Evolutionary conservation across 1,284 basidiomycete species (phyloP).

Genomic region (Naganishia sp.): DNA sequence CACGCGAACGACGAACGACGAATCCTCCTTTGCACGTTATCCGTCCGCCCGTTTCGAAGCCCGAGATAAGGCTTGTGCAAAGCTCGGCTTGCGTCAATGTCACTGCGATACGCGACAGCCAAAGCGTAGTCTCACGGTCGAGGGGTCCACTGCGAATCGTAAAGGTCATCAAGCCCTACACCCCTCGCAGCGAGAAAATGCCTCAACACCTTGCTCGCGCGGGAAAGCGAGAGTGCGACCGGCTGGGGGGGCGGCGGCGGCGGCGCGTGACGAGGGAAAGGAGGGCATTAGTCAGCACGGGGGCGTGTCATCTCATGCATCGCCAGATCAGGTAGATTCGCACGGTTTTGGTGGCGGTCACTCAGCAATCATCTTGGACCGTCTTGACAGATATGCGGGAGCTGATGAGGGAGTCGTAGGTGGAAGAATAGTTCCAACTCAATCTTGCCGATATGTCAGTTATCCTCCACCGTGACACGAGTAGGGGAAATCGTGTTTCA

Average conservation of each 20-base stretch:
- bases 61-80: background rate
- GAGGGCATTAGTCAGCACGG: too few species aligned
- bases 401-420: too few species aligned
- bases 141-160: background rate
- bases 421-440: too few species aligned
- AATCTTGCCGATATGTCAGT: too few species aligned
- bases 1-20: background rate
- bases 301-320: too few species aligned
- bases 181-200: conserved; percentile 16
- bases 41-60: background rate
- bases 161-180: conserved; percentile 1
- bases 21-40: background rate
- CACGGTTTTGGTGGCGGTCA: too few species aligned
- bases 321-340: too few species aligned
- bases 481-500: too few species aligned
- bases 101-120: background rate
- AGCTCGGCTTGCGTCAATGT: conserved; percentile 1
- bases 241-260: background rate
- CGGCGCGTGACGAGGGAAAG: too few species aligned
- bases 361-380: too few species aligned
- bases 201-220: conserved; percentile 17
- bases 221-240: conserved; percentile 13
- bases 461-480: too few species aligned
- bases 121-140: background rate
- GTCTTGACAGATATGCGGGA: too few species aligned